These are phyloP conservation scores for Neurospora discreta DNA, from an alignment of 495 filamentous ascomycete species.

Conservation along the genomic window DNA sequence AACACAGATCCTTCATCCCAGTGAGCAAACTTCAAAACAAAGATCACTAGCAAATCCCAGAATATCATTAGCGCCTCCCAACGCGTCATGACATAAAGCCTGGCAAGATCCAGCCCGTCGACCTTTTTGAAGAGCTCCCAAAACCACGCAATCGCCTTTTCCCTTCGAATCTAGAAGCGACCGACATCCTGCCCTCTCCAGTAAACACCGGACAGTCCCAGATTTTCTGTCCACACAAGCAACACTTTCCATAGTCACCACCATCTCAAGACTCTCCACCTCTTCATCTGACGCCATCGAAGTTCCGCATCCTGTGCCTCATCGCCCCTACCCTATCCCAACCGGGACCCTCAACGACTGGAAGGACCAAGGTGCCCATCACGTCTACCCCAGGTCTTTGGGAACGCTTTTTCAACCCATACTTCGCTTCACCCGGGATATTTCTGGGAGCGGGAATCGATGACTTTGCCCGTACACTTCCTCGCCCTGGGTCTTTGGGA, in stretches of 20 bases:
- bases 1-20: neutral
- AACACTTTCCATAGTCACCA: neutral
- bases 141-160: conserved; percentile 65
- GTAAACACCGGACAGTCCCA: too few relatives aligned
- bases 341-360: neutral
- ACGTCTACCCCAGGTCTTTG: neutral
- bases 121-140: conserved; percentile 92
- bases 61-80: neutral
- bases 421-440: neutral
- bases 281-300: neutral
- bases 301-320: neutral
- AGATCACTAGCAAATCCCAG: neutral
- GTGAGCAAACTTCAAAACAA: neutral
- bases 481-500: neutral
- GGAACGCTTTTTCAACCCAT: neutral
- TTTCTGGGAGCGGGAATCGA: neutral
- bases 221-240: too few relatives aligned
- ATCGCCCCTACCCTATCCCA: neutral
- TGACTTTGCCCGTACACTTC: neutral
- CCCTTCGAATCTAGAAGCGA: conserved; percentile 66
- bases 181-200: neutral
- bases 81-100: conserved; percentile 33
- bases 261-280: neutral
- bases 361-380: neutral
- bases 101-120: conserved; percentile 70